Conservation (phyloP, 2,329 filamentous ascomycete genomes). For the Paecilomyces variotii region DNA sequence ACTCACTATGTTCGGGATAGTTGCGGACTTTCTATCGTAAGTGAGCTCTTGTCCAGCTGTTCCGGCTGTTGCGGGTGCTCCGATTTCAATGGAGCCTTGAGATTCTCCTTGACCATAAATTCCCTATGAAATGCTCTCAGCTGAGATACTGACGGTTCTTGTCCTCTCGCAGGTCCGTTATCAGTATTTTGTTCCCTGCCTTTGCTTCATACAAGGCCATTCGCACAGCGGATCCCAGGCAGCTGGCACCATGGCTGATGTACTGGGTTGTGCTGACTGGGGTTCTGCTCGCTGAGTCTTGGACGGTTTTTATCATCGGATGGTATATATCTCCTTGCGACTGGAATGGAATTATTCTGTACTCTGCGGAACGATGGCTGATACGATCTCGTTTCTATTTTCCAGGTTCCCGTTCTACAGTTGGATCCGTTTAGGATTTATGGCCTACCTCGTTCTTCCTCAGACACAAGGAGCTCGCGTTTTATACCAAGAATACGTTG, state of each 20-base stretch:
- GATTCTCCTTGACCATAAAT: neutral
- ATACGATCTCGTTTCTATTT: slow-evolving; percentile 1
- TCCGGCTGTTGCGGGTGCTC: neutral
- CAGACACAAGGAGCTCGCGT: slow-evolving; percentile 88
- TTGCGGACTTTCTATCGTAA: slow-evolving; percentile 71
- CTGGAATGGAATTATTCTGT: neutral
- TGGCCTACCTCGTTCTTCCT: slow-evolving; percentile 92
- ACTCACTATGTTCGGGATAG: slow-evolving; percentile 63
- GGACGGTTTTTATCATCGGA: slow-evolving; percentile 75
- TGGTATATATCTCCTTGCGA: slow-evolving; percentile 47
- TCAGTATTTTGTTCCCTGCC: slow-evolving; percentile 86
- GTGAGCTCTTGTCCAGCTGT: slow-evolving; percentile 28
- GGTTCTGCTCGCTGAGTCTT: slow-evolving; percentile 74
- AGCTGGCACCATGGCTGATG: slow-evolving; percentile 96
- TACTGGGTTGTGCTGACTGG: slow-evolving; percentile 94
- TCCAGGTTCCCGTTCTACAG: slow-evolving; percentile 85
- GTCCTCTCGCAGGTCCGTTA: slow-evolving; percentile 56
- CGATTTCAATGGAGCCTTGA: neutral
- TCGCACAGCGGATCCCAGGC: slow-evolving; percentile 79
- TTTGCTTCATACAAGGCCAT: slow-evolving; percentile 98
- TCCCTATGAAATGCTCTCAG: slow-evolving; percentile 1
- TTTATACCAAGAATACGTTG: slow-evolving; percentile 76
- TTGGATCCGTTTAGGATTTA: slow-evolving; percentile 77
- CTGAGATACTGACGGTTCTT: slow-evolving; percentile 16
- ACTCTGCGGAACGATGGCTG: neutral